Percentiles rank a stretch among this genome's conserved stretches.
phyloP scores from a whole-genome alignment of 1,284 basidiomycete species.

The Tremellales sp. region DNA sequence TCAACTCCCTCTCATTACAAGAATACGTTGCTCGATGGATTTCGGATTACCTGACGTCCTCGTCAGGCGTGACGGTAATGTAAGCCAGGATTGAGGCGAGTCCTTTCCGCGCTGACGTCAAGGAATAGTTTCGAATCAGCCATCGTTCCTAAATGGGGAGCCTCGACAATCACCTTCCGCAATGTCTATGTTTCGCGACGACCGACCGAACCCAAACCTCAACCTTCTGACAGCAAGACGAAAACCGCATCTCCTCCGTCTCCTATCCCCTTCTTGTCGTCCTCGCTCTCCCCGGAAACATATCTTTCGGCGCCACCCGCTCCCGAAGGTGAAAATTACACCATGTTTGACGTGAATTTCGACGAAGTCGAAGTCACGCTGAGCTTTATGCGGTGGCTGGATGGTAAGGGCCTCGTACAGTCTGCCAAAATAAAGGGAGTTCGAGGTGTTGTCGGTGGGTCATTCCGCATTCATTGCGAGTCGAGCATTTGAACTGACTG shows the following conservation, averaged over 20 bases:
- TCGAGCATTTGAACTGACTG: neutral
- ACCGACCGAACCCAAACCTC: constrained; percentile 46
- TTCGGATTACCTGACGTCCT: constrained; percentile 86
- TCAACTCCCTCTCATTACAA: constrained; percentile 88
- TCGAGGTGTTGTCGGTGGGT: constrained; percentile 80
- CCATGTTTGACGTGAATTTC: constrained; percentile 85
- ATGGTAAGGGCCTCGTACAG: constrained; percentile 89
- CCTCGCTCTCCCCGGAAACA: constrained; percentile 33
- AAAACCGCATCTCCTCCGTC: constrained; percentile 34
- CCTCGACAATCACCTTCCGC: constrained; percentile 90
- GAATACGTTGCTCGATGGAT: constrained; percentile 85
- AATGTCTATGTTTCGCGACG: constrained; percentile 92
- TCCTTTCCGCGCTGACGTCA: neutral
- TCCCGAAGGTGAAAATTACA: constrained; percentile 57
- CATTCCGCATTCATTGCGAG: neutral
- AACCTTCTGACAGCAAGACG: constrained; percentile 21
- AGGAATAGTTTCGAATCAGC: constrained; percentile 74
- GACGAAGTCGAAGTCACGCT: constrained; percentile 95
- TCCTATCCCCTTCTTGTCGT: constrained; percentile 38
- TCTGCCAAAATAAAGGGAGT: constrained; percentile 91
- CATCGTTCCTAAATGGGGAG: constrained; percentile 96
- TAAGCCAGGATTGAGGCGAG: constrained; percentile 19
- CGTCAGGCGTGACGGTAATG: constrained; percentile 90
- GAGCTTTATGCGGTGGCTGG: constrained; percentile 89
- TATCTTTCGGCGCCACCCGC: constrained; percentile 31